Percentiles rank a stretch among this genome's conserved stretches.
phyloP scores from a whole-genome alignment of 208 protist species.

The Acanthamoeba lenticulata region DNA sequence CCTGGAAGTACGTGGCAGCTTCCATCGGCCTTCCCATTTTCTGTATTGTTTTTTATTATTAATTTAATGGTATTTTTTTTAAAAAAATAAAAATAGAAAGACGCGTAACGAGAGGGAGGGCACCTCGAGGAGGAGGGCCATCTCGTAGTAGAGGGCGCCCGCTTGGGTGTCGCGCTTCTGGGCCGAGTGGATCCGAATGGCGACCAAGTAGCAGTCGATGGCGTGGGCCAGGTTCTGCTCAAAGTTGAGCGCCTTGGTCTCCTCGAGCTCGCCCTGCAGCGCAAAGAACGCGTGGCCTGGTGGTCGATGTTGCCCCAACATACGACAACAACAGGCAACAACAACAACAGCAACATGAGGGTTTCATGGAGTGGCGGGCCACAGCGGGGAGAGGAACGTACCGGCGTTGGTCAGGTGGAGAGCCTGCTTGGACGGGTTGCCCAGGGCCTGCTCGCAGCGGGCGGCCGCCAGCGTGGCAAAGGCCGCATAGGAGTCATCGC shows the following conservation, averaged over 20 bases:
- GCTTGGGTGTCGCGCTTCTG: background rate
- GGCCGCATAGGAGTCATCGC: background rate
- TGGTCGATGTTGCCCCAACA: background rate
- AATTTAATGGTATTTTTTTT: no score
- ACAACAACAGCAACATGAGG: background rate
- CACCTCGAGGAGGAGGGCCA: background rate
- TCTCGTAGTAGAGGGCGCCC: background rate
- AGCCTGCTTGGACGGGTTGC: constrained; percentile 2
- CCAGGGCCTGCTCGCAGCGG: background rate
- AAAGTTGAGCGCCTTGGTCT: constrained; percentile 18
- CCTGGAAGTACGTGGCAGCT: background rate
- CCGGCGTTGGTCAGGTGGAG: background rate
- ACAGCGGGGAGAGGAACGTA: background rate
- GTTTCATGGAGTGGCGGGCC: background rate
- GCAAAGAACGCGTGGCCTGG: background rate
- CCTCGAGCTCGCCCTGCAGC: background rate
- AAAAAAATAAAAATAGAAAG: background rate
- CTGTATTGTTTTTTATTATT: background rate
- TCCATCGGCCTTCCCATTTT: background rate
- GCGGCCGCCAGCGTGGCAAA: background rate
- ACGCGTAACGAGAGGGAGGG: background rate
- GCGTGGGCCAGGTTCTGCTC: background rate
- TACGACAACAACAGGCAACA: background rate
- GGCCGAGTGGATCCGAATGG: background rate
- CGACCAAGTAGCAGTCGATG: background rate